These are phyloP conservation scores for Starmerella apicola DNA, from an alignment of 805 yeast genomes.

Conservation along the genomic window DNA sequence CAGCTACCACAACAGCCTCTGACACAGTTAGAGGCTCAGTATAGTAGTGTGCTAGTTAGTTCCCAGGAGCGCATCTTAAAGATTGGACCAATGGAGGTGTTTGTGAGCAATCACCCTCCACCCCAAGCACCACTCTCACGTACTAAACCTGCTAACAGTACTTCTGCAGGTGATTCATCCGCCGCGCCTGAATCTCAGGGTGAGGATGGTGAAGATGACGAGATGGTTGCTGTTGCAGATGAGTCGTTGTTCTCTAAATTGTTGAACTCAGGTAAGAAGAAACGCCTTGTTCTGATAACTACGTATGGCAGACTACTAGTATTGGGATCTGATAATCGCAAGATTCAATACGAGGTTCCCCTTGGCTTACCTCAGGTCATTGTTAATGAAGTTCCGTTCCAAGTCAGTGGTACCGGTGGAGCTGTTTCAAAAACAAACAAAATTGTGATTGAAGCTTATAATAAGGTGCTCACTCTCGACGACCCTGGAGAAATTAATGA, in stretches of 20 bases:
- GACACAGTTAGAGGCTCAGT: conserved; percentile 38
- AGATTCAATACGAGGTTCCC: conserved; percentile 25
- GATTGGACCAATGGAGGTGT: conserved; percentile 31
- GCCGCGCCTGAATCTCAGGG: not conserved
- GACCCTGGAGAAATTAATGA: conserved; percentile 24
- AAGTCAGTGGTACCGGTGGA: conserved; percentile 15
- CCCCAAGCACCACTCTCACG: conserved; percentile 4
- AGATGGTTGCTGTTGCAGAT: conserved; percentile 14
- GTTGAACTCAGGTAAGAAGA: conserved; percentile 22
- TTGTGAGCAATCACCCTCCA: conserved; percentile 17
- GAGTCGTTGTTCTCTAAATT: conserved; percentile 23
- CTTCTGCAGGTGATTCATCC: not conserved
- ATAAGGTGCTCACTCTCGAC: conserved; percentile 27
- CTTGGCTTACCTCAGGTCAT: conserved; percentile 26
- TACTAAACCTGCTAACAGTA: not conserved
- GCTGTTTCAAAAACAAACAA: conserved; percentile 16
- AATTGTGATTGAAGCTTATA: conserved; percentile 26
- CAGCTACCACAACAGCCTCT: conserved; percentile 28
- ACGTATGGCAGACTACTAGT: conserved; percentile 28
- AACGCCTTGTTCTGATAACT: conserved; percentile 25
- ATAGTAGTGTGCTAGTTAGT: conserved; percentile 33
- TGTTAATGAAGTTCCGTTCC: conserved; percentile 26
- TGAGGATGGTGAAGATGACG: not conserved
- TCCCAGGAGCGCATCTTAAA: conserved; percentile 38
- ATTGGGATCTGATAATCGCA: conserved; percentile 25